These are phyloP conservation scores for Diaporthe sp. DNA, from an alignment of 2,329 filamentous ascomycete species.

Conservation along the genomic window DNA sequence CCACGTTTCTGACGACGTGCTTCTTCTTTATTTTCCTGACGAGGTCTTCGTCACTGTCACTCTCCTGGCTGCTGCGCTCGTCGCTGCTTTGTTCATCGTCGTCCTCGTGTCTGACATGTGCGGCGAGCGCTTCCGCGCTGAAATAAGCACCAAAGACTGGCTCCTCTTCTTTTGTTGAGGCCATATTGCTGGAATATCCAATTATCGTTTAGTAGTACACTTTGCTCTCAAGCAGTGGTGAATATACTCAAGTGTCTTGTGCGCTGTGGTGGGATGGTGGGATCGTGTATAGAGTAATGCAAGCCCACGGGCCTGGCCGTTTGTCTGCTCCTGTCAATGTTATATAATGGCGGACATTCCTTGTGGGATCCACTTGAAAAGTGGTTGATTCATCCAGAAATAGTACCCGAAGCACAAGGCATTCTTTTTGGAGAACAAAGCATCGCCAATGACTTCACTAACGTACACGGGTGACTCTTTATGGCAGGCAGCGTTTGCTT, in stretches of 20 bases:
- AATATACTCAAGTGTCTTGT: neutral
- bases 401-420: neutral
- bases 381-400: neutral
- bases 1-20: conserved; percentile 1
- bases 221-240: neutral
- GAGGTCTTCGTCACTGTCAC: neutral
- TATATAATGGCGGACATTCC: neutral
- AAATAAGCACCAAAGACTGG: conserved; percentile 12
- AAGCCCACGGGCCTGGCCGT: no score
- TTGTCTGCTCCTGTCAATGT: neutral
- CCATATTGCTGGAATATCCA: neutral
- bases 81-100: conserved; percentile 9
- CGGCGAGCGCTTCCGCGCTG: conserved; percentile 1
- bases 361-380: fast-evolving
- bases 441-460: neutral
- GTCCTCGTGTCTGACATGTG: neutral
- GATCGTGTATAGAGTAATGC: no score
- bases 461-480: neutral
- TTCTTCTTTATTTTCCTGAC: neutral
- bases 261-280: neutral
- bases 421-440: conserved; percentile 20
- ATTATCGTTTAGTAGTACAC: neutral
- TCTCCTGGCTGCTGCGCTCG: neutral
- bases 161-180: neutral
- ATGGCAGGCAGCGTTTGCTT: no score